Evolutionary conservation across 306 rosid species (phyloP).

Genomic region (Casuarina equisetifolia): DNA sequence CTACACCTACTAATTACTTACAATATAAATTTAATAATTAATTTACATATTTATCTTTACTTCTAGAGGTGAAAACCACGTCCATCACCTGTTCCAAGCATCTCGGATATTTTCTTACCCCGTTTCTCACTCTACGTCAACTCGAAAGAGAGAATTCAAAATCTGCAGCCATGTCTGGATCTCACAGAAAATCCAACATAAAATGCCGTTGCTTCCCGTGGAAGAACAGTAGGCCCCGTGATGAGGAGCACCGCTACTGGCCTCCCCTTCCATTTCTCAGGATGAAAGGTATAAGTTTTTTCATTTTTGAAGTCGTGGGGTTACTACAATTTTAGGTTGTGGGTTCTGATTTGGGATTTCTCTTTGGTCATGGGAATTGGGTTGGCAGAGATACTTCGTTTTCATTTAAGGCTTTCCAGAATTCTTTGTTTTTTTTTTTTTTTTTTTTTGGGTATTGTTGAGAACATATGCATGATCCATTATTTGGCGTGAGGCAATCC

Average conservation of each 20-base stretch:
- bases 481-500: slow-evolving; percentile 44
- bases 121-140: too few relatives aligned
- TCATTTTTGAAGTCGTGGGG: background rate
- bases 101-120: too few relatives aligned
- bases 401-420: background rate
- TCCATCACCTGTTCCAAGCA: too few relatives aligned
- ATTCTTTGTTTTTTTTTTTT: background rate
- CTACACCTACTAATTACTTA: too few relatives aligned
- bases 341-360: background rate
- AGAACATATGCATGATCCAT: background rate
- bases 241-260: slow-evolving; percentile 52
- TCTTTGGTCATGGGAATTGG: background rate
- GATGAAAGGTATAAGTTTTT: slow-evolving; percentile 61
- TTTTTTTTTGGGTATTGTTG: background rate
- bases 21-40: too few relatives aligned
- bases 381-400: background rate
- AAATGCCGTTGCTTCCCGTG: too few relatives aligned
- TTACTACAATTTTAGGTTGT: background rate
- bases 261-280: slow-evolving; percentile 43
- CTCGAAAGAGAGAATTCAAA: too few relatives aligned
- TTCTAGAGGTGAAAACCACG: too few relatives aligned
- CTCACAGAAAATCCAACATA: too few relatives aligned
- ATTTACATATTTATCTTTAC: too few relatives aligned
- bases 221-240: slow-evolving; percentile 72
- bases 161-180: too few relatives aligned